These are phyloP conservation scores for Micractinium sp. DNA, from an alignment of 139 green algal species.

Conservation along the genomic window DNA sequence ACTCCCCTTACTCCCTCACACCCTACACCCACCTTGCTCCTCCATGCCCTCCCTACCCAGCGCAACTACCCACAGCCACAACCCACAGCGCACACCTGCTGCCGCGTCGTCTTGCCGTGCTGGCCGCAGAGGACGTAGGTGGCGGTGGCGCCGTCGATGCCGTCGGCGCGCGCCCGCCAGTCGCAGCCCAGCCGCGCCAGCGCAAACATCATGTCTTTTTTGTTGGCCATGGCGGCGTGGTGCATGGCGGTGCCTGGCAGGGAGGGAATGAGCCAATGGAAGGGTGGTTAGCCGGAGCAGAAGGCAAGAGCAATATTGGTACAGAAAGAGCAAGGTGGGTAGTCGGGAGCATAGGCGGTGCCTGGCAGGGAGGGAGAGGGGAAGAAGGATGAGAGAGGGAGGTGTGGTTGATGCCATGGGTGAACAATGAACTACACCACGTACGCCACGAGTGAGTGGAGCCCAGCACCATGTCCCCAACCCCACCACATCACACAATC, in stretches of 20 bases:
- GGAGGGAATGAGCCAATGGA: not conserved
- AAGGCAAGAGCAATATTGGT: too few relatives aligned
- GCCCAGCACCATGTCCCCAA: too few relatives aligned
- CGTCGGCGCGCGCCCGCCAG: slow-evolving; percentile 65
- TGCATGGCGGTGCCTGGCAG: slow-evolving; percentile 70
- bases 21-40: not conserved
- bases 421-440: too few relatives aligned
- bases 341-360: too few relatives aligned
- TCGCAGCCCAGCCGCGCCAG: slow-evolving; percentile 70
- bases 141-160: slow-evolving; percentile 71
- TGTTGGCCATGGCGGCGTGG: slow-evolving; percentile 76
- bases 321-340: too few relatives aligned
- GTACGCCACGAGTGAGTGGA: too few relatives aligned
- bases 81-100: slow-evolving; percentile 46
- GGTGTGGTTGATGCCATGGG: too few relatives aligned
- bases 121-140: slow-evolving; percentile 71
- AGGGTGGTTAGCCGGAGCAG: not conserved
- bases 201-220: slow-evolving; percentile 77
- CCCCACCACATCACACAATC: too few relatives aligned
- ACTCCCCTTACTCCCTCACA: too few relatives aligned
- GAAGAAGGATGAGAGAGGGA: too few relatives aligned
- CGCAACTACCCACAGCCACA: not conserved
- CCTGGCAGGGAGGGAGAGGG: too few relatives aligned
- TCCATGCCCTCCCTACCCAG: not conserved
- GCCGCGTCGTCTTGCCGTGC: slow-evolving; percentile 65